Conservation (phyloP, 352 stramenopile genomes). For the Globisporangium polare region DNA sequence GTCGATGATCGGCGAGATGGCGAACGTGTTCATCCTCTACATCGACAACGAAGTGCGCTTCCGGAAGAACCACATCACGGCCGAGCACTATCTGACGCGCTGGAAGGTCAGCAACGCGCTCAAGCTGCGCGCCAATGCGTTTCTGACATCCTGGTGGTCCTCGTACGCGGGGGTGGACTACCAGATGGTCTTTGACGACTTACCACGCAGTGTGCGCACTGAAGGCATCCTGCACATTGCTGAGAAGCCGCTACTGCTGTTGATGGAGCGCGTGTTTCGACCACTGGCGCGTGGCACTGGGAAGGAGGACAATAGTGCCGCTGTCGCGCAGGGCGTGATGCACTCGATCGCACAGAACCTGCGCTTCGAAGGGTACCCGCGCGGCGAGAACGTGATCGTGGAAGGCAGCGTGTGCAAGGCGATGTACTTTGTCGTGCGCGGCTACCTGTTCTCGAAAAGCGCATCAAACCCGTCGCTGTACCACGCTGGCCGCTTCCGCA, state of each 20-base stretch:
- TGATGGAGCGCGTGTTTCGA: constrained; percentile 40
- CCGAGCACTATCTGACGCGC: constrained; percentile 41
- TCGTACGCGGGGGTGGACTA: constrained; percentile 60
- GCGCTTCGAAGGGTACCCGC: constrained; percentile 62
- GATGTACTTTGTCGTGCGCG: constrained; percentile 69
- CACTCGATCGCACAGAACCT: constrained; percentile 42
- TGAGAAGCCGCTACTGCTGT: constrained; percentile 36
- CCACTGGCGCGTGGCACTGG: constrained; percentile 19
- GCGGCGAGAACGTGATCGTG: constrained; percentile 49
- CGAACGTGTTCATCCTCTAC: constrained; percentile 54
- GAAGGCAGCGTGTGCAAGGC: constrained; percentile 54
- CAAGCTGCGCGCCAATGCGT: constrained; percentile 36
- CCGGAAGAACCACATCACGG: constrained; percentile 65
- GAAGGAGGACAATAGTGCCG: constrained; percentile 5
- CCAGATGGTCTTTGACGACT: constrained; percentile 45
- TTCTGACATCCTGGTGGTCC: constrained; percentile 54
- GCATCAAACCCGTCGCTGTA: constrained; percentile 45
- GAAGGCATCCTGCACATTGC: constrained; percentile 43
- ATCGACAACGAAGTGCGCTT: constrained; percentile 67
- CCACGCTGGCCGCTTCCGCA: constrained; percentile 35
- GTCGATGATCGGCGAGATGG: constrained; percentile 75
- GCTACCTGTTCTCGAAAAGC: constrained; percentile 50
- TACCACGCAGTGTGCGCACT: constrained; percentile 42
- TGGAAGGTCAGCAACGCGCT: constrained; percentile 34
- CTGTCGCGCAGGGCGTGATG: constrained; percentile 19